Evolutionary conservation across 1,139 yeast genomes (phyloP).

Genomic region (Pichia sp.): DNA sequence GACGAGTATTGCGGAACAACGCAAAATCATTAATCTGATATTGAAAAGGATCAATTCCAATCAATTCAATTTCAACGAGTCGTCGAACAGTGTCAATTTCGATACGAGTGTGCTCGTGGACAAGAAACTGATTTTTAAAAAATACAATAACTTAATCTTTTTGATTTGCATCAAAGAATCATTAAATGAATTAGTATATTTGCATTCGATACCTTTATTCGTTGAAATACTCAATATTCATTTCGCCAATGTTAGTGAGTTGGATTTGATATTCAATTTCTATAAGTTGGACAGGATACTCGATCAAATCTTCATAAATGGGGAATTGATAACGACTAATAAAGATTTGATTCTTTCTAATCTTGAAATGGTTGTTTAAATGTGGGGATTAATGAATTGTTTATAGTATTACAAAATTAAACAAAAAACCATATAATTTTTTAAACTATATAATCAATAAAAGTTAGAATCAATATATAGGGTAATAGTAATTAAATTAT

Average conservation of each 20-base stretch:
- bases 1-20: slow-evolving; percentile 50
- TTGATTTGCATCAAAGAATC: slow-evolving; percentile 40
- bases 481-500: too few species aligned
- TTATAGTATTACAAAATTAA: neutral
- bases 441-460: too few species aligned
- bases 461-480: too few species aligned
- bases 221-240: slow-evolving; percentile 87
- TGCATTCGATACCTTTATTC: slow-evolving; percentile 83
- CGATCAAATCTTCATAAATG: slow-evolving; percentile 77
- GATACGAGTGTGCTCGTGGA: slow-evolving; percentile 40
- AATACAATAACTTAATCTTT: slow-evolving; percentile 92
- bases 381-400: too few species aligned
- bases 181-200: slow-evolving; percentile 53
- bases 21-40: slow-evolving; percentile 57
- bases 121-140: slow-evolving; percentile 73
- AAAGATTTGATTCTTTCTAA: slow-evolving; percentile 56
- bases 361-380: slow-evolving; percentile 34
- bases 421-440: neutral
- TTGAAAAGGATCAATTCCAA: slow-evolving; percentile 48
- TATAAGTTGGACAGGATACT: slow-evolving; percentile 67
- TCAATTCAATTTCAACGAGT: slow-evolving; percentile 80
- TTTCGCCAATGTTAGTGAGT: slow-evolving; percentile 90
- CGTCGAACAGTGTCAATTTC: slow-evolving; percentile 66
- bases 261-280: slow-evolving; percentile 84
- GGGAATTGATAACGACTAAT: slow-evolving; percentile 75